Evolutionary conservation across 2,329 filamentous ascomycete genomes (phyloP), one percentile per base, ranked within the genome.

Genomic region (Thermothelomyces thermophilus): DNA sequence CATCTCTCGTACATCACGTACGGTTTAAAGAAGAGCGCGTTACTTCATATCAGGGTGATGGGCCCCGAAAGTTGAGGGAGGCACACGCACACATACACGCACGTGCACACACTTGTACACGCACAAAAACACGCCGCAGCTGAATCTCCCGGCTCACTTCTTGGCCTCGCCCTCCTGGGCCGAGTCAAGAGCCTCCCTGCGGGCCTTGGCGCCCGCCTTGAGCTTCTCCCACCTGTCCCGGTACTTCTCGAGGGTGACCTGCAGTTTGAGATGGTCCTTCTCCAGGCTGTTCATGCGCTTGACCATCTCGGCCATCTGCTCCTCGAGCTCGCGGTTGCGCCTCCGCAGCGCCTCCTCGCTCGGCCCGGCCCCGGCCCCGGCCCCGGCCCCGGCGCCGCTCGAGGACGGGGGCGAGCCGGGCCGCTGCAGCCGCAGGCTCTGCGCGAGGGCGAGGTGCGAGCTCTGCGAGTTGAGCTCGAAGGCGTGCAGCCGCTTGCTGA

Each of bases 391-490:
- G n/a, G 19, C 58, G 10, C 59, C 59, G 42, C 61, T 61, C 35
- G 62, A 44, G 35, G 73, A 56, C 55, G 65, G 60, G 2, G 80
- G 79, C 33, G 79, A 82, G 4, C 73, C 72, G 1, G 79, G 77
- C 13, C 76, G 71, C 68, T 80, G 77, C 5, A 84, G 66, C n/a
- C 80, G 73, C 64, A 82, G 83, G 58, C 88, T 95, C 65, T 96
- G 89, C 13, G 90, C 87, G 30, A 97, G 77, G 3, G 89, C 88
- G 68, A 90, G 80, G 46, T 86, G 87, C 33, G 86, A 90, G 56
- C 84, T 89, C 68, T 97, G 93, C 0, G 90, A 89, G 60, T 88
- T 90, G 34, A 89, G 84, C 68, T 98, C 91, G 70, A 95, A 98
- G 55, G 90, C 86, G 61, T 93, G 87, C n/a, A 98, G 77, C 0